These are phyloP conservation scores for Escallonia rubra DNA, from an alignment of 129 eudicot species.

Conservation along the genomic window DNA sequence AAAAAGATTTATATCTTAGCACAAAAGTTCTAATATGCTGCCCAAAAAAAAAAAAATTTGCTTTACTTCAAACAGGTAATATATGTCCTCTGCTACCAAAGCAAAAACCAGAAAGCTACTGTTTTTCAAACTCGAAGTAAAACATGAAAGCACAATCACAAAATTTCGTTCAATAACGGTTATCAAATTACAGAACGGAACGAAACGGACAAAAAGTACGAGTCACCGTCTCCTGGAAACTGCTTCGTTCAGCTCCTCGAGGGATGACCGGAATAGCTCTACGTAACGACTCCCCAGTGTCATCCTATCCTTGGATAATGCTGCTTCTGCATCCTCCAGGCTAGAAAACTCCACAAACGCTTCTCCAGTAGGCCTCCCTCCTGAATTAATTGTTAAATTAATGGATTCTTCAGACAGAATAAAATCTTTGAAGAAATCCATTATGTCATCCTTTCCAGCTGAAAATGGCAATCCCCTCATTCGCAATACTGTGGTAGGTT, in stretches of 20 bases:
- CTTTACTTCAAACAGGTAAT: too few relatives aligned
- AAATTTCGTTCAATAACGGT: neutral
- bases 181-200: neutral
- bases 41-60: too few relatives aligned
- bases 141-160: neutral
- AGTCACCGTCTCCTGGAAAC: slow-evolving; percentile 55
- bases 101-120: too few relatives aligned
- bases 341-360: slow-evolving; percentile 82
- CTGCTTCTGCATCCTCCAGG: slow-evolving; percentile 74
- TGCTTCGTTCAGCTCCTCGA: slow-evolving; percentile 67
- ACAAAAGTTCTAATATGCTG: too few relatives aligned
- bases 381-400: slow-evolving; percentile 44
- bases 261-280: slow-evolving; percentile 74
- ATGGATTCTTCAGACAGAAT: slow-evolving; percentile 62
- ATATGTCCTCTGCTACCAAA: too few relatives aligned
- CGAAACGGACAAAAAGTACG: neutral
- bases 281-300: slow-evolving; percentile 94
- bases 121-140: neutral
- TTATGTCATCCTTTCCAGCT: slow-evolving; percentile 83
- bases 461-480: slow-evolving; percentile 97
- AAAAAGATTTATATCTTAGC: too few relatives aligned
- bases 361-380: slow-evolving; percentile 93
- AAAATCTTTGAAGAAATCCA: slow-evolving; percentile 78
- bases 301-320: slow-evolving; percentile 87
- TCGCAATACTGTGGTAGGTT: slow-evolving; percentile 62